Base-by-base conservation (phyloP, 441 rosid species). In the Eruca vesicaria region DNA sequence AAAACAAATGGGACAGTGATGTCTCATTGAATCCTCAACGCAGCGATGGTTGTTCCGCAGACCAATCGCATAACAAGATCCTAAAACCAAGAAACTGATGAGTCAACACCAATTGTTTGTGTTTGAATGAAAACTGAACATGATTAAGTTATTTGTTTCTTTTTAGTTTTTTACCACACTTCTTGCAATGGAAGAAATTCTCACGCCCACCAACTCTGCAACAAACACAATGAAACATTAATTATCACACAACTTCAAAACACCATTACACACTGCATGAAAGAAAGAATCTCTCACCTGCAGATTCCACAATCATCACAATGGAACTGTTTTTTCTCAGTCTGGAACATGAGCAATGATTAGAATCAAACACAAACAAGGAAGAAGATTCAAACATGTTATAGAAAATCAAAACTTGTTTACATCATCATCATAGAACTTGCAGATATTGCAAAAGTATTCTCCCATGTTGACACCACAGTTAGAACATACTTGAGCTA, bases 381-480 rank as follows among this genome's bases (percentile, higher is more conserved):
- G 12, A 61, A 59, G 26, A 66, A 3, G 21, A 33, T 23, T 55
- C 45, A 19, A 48, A 4, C 11, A 43, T 5, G n/a, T 23, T 38
- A 1, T 38, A 5, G 12, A 58, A 61, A 61, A 48, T 2, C 20
- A n/a, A 15, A 48, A 48, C 9, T 7, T 43, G 8, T 41, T 66
- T 86, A 95, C 98, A 86, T 92, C 84, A 79, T 95, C 99, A 68
- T 95, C 99, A 41, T 78, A 95, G 85, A 95, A 95, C 83, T 85
- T 95, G 92, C 99, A 95, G 60, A 87, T 81, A 7, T 78, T 79
- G 78, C 98, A 95, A 74, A 91, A 93, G 77, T 93, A 93, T 72
- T 90, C 98, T 79, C 98, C 99, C 99, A 93, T 91, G 78, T 83
- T 88, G 78, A 95, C 89, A 10, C 99, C 99, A 55, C 98, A 95